Percentiles rank a stretch among this genome's conserved stretches.
phyloP scores from a whole-genome alignment of 805 yeast species.

The Cephaloascus albidus region DNA sequence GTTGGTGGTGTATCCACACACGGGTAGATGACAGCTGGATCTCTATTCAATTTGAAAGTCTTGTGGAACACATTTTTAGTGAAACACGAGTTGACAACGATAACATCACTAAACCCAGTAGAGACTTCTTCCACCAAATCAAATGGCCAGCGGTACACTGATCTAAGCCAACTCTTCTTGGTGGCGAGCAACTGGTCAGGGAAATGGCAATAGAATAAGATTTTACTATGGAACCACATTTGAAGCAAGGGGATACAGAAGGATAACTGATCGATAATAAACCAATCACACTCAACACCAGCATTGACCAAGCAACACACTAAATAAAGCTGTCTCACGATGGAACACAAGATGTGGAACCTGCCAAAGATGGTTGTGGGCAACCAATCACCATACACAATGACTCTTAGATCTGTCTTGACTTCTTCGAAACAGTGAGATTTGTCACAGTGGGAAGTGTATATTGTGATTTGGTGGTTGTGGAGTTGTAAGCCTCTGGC shows the following conservation, averaged over 20 bases:
- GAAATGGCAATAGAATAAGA: conserved; percentile 90
- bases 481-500: conserved; percentile 68
- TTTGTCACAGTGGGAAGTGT: conserved; percentile 85
- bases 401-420: conserved; percentile 48
- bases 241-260: conserved; percentile 70
- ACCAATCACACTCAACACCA: conserved; percentile 49
- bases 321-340: conserved; percentile 70
- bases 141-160: conserved; percentile 70
- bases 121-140: conserved; percentile 79
- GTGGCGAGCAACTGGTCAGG: conserved; percentile 80
- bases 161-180: conserved; percentile 44
- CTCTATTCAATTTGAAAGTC: conserved; percentile 41
- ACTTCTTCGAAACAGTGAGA: conserved; percentile 90
- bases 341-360: conserved; percentile 76
- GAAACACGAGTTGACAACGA: conserved; percentile 84
- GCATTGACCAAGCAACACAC: conserved; percentile 40
- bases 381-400: conserved; percentile 73
- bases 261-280: conserved; percentile 82
- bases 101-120: conserved; percentile 63
- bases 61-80: conserved; percentile 60
- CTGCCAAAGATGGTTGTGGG: conserved; percentile 64
- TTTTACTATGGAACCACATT: conserved; percentile 35
- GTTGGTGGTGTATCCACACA: conserved; percentile 51
- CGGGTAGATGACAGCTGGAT: conserved; percentile 60
- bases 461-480: conserved; percentile 57